Percentiles rank a stretch among this genome's conserved stretches.
These are phyloP conservation scores for Limonomyces culmigenus DNA, from an alignment of 1,284 basidiomycete genomes.

Conservation along the genomic window DNA sequence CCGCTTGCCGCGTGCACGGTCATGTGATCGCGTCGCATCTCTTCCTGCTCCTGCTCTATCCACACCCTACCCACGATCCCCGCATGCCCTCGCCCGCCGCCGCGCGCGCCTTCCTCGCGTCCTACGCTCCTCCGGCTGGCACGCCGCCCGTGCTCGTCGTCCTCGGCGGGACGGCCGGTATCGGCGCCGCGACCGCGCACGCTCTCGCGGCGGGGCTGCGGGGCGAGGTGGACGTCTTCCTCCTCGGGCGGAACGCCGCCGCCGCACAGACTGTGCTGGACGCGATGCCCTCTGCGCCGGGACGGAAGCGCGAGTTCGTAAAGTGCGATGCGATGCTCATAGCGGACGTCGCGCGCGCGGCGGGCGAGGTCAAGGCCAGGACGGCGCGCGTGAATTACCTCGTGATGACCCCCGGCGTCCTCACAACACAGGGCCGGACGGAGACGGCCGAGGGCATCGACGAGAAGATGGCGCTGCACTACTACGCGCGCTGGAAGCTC, in stretches of 20 bases:
- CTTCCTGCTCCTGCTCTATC: no score
- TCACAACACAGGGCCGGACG: conserved; percentile 13
- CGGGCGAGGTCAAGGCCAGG: conserved; percentile 10
- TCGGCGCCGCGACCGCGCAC: conserved; percentile 17
- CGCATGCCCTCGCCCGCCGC: no score
- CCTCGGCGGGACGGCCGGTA: conserved; percentile 20
- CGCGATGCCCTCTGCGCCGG: conserved; percentile 9
- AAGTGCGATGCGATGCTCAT: conserved; percentile 20
- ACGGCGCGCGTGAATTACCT: conserved; percentile 19
- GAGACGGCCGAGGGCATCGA: conserved; percentile 16
- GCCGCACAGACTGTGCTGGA: conserved; percentile 15
- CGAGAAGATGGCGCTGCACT: conserved; percentile 11
- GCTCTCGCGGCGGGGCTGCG: conserved; percentile 14
- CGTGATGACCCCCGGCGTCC: conserved; percentile 15
- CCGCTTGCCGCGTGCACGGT: no score
- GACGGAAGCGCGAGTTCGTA: conserved; percentile 17
- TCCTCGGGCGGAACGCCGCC: conserved; percentile 17
- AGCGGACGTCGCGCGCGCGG: conserved; percentile 14
- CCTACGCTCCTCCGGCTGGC: no score
- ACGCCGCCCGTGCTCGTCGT: conserved; percentile 18
- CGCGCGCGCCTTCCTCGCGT: no score
- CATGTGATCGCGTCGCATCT: no score
- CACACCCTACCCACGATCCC: no score
- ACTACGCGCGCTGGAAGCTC: conserved; percentile 16
- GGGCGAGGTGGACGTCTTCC: conserved; percentile 15